A percentile compares a stretch with the other conserved stretches of the same genome.
Evolutionary conservation across 1,139 yeast species (phyloP).

Genomic region (Arxiozyma slooffiae): DNA sequence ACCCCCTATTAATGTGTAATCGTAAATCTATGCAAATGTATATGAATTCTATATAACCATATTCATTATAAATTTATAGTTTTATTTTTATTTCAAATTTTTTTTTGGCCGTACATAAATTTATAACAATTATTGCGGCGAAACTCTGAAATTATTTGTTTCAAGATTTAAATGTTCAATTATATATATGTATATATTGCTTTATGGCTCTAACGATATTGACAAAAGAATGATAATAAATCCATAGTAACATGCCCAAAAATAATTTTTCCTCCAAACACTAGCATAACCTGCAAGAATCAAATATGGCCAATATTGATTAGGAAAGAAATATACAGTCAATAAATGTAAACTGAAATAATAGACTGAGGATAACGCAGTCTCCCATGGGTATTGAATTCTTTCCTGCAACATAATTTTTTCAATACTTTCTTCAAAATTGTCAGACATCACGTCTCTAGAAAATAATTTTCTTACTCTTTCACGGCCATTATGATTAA

Average conservation of each 20-base stretch:
- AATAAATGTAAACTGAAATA: conserved; percentile 13
- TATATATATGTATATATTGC: too few relatives aligned
- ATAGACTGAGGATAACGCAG: conserved; percentile 9
- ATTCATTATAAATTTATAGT: background rate
- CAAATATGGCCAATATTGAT: conserved; percentile 14
- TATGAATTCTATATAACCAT: background rate
- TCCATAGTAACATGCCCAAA: conserved; percentile 9
- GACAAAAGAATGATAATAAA: conserved; percentile 5
- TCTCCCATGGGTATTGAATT: conserved; percentile 14
- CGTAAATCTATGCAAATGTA: background rate
- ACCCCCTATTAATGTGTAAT: too few relatives aligned
- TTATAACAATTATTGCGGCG: background rate
- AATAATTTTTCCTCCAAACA: conserved; percentile 8
- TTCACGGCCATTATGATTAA: conserved; percentile 44
- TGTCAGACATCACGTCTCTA: conserved; percentile 50
- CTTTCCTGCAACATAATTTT: conserved; percentile 20
- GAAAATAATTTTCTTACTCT: conserved; percentile 50
- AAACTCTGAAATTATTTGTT: background rate
- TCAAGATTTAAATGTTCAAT: too few relatives aligned
- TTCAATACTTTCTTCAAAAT: conserved; percentile 37
- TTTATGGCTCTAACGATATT: background rate
- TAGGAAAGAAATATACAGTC: conserved; percentile 14
- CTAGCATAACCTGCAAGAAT: conserved; percentile 13
- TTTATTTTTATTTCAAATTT: background rate
- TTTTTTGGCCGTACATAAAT: background rate